phyloP scores from a whole-genome alignment of 1,139 yeast genomes.

The Yamadazyma friedrichii region DNA sequence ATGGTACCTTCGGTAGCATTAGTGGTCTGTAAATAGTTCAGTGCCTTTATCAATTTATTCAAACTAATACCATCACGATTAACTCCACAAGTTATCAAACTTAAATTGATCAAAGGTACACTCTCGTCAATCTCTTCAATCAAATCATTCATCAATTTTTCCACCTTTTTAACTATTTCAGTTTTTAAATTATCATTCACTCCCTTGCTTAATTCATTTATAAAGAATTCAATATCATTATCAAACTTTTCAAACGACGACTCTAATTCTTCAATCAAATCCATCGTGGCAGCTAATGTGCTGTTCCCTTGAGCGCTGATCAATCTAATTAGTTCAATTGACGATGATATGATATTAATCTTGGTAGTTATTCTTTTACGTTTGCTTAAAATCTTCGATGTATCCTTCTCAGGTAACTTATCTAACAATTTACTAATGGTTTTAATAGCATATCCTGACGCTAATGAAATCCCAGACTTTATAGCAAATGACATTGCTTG shows the following conservation, averaged over 20 bases:
- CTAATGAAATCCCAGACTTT: slow-evolving; percentile 72
- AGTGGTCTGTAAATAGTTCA: slow-evolving; percentile 40
- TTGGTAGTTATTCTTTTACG: slow-evolving; percentile 54
- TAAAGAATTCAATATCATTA: slow-evolving; percentile 37
- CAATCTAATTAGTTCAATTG: slow-evolving; percentile 68
- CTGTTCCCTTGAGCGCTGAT: slow-evolving; percentile 75
- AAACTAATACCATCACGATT: slow-evolving; percentile 47
- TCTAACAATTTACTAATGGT: slow-evolving; percentile 60
- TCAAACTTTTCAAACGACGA: slow-evolving; percentile 62
- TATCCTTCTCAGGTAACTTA: slow-evolving; percentile 59
- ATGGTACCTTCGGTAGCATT: background rate
- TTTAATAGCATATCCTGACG: slow-evolving; percentile 73
- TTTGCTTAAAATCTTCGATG: slow-evolving; percentile 39
- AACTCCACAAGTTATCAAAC: slow-evolving; percentile 71
- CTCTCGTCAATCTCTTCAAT: slow-evolving; percentile 61
- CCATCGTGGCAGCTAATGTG: slow-evolving; percentile 55
- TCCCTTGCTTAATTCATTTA: slow-evolving; percentile 19
- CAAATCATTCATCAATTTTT: slow-evolving; percentile 48
- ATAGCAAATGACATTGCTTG: slow-evolving; percentile 83
- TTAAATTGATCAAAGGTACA: slow-evolving; percentile 66
- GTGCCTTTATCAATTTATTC: slow-evolving; percentile 50
- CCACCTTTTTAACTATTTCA: slow-evolving; percentile 48
- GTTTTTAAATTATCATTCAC: slow-evolving; percentile 22
- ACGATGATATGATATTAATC: slow-evolving; percentile 61
- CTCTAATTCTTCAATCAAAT: slow-evolving; percentile 56